Evolutionary conservation across 140 eudicot genomes (phyloP), one percentile per base, ranked within the genome.

Genomic region (Senecio squalidus): DNA sequence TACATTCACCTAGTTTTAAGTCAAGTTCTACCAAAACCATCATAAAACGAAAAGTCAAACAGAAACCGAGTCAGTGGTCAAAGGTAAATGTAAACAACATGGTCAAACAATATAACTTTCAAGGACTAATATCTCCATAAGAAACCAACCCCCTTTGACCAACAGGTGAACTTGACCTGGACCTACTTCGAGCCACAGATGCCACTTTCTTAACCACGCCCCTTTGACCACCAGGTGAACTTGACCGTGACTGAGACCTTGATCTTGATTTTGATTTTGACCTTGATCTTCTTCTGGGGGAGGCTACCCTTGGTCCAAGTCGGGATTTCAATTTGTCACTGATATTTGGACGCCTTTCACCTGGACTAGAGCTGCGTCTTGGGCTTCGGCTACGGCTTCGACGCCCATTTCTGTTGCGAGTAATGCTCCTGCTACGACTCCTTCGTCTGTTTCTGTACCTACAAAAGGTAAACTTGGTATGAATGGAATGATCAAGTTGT

Each of bases 81-180:
- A 31, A 62, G 22, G 20, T 34, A 13, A 36, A 44, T 7, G 24
- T 6, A 36, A 52, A 40, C 58, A 25, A 38, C 53, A 69, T 21
- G 2, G 41, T 47, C 4, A 20, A 40, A 43, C 27, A 66, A 46
- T 3, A 18, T 9, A 10, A 17, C 20, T 30, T 58, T 75, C 38
- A 80, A 3, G 94, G 83, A 56, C 94, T 91, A 40, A 75, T 51
- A 77, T 92, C 98, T n/a, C 84, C 96, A 71, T 92, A 92, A 1
- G 98, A 86, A 40, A 92, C 98, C 68, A 92, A 47, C 18, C 98
- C 96, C 73, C 94, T 82, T 66, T 72, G 81, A 16, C 61, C 80
- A 10, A 53, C 79, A 34, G 84, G 83, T 25, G 94, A 70, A 72
- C 78, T 51, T 38, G 70, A 64, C 52, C 61, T 29, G 0, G 70